Conservation (phyloP, 1,284 basidiomycete genomes). For the Leccinum solheimii region DNA sequence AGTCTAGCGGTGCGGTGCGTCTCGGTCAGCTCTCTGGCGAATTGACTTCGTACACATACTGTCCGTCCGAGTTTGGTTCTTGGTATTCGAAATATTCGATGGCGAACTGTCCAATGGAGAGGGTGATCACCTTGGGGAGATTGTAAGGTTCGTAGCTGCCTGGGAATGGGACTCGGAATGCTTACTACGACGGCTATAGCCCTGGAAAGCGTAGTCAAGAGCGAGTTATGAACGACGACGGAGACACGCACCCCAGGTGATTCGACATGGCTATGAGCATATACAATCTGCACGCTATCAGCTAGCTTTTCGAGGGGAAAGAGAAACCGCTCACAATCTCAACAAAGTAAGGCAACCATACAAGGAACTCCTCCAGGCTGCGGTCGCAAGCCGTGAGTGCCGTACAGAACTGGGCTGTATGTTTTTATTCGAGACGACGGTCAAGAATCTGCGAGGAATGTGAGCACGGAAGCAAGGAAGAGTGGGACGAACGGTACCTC, state of each 20-base stretch:
- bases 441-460: slow-evolving; percentile 44
- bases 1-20: slow-evolving; percentile 9
- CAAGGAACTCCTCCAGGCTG: slow-evolving; percentile 53
- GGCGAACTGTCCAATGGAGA: slow-evolving; percentile 55
- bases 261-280: slow-evolving; percentile 74
- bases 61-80: slow-evolving; percentile 23
- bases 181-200: slow-evolving; percentile 57
- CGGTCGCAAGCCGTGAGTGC: slow-evolving; percentile 44
- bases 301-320: neutral
- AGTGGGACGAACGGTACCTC: slow-evolving; percentile 42
- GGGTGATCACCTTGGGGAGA: slow-evolving; percentile 46
- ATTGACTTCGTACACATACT: slow-evolving; percentile 13
- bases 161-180: neutral
- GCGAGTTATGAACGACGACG: slow-evolving; percentile 3
- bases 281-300: slow-evolving; percentile 47
- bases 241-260: slow-evolving; percentile 54
- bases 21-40: neutral
- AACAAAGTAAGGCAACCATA: slow-evolving; percentile 58
- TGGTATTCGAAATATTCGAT: slow-evolving; percentile 48
- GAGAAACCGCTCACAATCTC: slow-evolving; percentile 50
- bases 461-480: neutral
- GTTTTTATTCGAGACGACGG: slow-evolving; percentile 48
- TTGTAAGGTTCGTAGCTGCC: neutral
- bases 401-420: slow-evolving; percentile 44
- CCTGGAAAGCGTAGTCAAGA: slow-evolving; percentile 34